A percentile compares a stretch with the other conserved stretches of the same genome.
These are phyloP conservation scores for Diaporthe sp. DNA, from an alignment of 2,329 filamentous ascomycete genomes.

Conservation along the genomic window DNA sequence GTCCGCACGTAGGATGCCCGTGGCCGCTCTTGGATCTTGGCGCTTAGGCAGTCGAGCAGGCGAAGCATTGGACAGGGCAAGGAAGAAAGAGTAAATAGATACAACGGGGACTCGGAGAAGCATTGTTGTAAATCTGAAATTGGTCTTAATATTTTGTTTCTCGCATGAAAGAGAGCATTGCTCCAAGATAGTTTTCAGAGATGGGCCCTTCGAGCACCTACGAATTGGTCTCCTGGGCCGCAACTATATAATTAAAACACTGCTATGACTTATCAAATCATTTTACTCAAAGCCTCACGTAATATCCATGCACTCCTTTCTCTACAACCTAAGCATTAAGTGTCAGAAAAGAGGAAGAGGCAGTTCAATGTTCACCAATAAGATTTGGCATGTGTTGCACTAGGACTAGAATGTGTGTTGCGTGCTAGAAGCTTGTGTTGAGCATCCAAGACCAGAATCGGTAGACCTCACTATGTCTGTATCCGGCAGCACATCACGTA, in stretches of 20 bases:
- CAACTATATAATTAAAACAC: background rate
- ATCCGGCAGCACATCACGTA: background rate
- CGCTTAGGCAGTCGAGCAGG: background rate
- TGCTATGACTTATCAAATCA: background rate
- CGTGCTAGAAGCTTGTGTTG: background rate
- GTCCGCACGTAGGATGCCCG: slow-evolving; percentile 41
- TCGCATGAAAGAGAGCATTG: background rate
- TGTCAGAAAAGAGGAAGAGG: background rate
- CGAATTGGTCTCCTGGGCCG: background rate
- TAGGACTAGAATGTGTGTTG: background rate
- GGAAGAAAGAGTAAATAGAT: background rate
- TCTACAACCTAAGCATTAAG: background rate
- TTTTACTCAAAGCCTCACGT: background rate
- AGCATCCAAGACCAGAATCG: background rate
- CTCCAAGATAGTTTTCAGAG: background rate
- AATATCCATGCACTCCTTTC: background rate
- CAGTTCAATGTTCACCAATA: background rate
- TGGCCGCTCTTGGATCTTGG: background rate
- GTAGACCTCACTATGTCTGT: background rate
- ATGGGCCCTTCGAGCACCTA: background rate
- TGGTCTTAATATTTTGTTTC: background rate
- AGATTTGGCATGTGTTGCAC: background rate
- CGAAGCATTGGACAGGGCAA: background rate
- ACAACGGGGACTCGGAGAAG: background rate
- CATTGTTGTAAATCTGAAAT: background rate